Base-by-base conservation (phyloP, 148 eudicot species). In the Selenicereus undatus region DNA sequence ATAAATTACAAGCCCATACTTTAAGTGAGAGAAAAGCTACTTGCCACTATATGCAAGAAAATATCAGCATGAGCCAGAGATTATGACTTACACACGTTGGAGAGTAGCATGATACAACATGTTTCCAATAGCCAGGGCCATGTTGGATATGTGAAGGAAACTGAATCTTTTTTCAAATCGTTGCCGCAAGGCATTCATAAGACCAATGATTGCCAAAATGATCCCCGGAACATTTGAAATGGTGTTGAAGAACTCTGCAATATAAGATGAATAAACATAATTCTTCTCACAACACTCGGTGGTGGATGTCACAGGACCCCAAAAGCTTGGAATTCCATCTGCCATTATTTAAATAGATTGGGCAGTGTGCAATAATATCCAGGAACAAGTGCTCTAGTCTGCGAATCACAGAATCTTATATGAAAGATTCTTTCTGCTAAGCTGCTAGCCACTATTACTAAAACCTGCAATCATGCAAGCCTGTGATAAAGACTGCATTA, bases 251-350 rank as follows among this genome's bases (percentile, higher is more conserved):
- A 93, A 91, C 76, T 93, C 97, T 0, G 95, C 95, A 86, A 93
- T 88, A 69, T 93, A 93, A 35, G 94, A 90, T 36, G 97, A 91
- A 81, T 87, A 82, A 69, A 87, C 91, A 84, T 90, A 91, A 77
- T 93, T 93, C 84, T 77, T 83, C 88, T 93, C 95, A 84, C 95
- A 93, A 79, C 92, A 90, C 81, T 93, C 97, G 48, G 84, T 87
- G 39, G 91, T 89, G 62, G 97, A 93, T 60, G 97, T 93, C 79
- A 93, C 97, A 76, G 97, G 97, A 43, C 97, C 97, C 97, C 97
- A 93, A 60, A 93, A 93, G 88, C 91, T 91, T 52, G 95, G 83
- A 73, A 91, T 78, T 73, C 87, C 91, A 85, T 86, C 91, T 64
- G 86, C 94, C 97, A 93, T 93, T 79, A 76, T 73, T 83, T 72